phyloP scores from a whole-genome alignment of 257 asterid genomes.

The Craterostigma plantagineum region DNA sequence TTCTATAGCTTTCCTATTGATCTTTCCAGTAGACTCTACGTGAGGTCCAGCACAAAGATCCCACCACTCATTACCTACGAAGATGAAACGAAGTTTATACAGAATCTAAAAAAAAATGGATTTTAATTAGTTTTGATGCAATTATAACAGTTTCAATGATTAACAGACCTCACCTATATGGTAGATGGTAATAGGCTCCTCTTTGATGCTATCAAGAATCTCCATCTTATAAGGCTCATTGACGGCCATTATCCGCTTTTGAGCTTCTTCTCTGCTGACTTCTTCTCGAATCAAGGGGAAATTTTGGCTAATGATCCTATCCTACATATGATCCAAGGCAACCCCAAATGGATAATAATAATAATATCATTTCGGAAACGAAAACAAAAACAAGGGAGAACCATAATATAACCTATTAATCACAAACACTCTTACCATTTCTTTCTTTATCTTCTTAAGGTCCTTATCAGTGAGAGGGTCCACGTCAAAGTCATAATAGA shows the following conservation, averaged over 20 bases:
- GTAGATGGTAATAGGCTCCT: conserved; percentile 81
- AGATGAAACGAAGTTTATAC: conserved; percentile 6
- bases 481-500: conserved; percentile 90
- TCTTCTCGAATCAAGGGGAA: conserved; percentile 81
- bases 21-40: conserved; percentile 87
- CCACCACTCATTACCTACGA: conserved; percentile 90
- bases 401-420: neutral
- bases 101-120: neutral
- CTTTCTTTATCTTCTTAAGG: conserved; percentile 85
- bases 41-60: conserved; percentile 99
- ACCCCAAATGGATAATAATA: neutral
- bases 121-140: neutral
- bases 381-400: neutral
- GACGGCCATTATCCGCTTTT: conserved; percentile 47
- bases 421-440: conserved; percentile 51
- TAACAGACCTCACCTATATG: conserved; percentile 48
- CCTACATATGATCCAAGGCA: conserved; percentile 50
- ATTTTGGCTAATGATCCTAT: conserved; percentile 63
- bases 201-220: conserved; percentile 69
- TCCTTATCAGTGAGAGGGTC: conserved; percentile 84
- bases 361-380: neutral
- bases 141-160: neutral
- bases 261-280: conserved; percentile 80
- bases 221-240: conserved; percentile 90
- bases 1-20: conserved; percentile 66